Base-by-base conservation (phyloP, 352 stramenopile genomes). In the Phytophthora cryptogea region DNA sequence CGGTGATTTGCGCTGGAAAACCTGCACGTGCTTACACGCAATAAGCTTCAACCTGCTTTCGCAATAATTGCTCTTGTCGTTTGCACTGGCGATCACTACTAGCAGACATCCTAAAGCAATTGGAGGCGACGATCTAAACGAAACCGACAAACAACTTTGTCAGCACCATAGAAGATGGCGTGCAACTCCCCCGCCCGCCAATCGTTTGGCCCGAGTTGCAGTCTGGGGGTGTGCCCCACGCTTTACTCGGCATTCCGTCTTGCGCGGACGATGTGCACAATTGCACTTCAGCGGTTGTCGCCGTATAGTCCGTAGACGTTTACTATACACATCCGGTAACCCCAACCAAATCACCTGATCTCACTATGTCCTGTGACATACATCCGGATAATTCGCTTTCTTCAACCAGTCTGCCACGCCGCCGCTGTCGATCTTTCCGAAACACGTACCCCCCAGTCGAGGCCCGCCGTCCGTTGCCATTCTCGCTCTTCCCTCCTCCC, bases 201-300 rank as follows among this genome's bases (percentile, higher is more conserved):
- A 35, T 8, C 31, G 31, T 35, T 35, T 35, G 11, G 31, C 31
- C 31, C 26, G 23, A 32, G 16, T 47, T 56, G 33, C 26, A 51
- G 16, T 8, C 33, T 44, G 44, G 43, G 13, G 47, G 20, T 61
- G 42, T 45, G 41, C 31, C n/a, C 43, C 32, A 54, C 54, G 27
- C 31, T 59, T 43, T 41, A 30, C 17, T 20, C 51, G 37, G 23
- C 37, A 43, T 16, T 43, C 16, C 37, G 42, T 33, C 26, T 41
- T 46, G 20, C 40, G 9, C n/a, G 31, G 20, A 33, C 28, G 52
- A 60, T 60, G 49, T 54, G 51, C 40, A 54, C 1, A 28, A 39
- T 66, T 66, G 58, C 58, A 66, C 48, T 66, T 66, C 58, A 66
- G 33, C 17, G 14, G 50, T 60, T 49, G 33, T 57, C 36, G n/a